A percentile compares a stretch with the other conserved stretches of the same genome.
These are phyloP conservation scores for Hanseniaspora pseudoguilliermondii DNA, from an alignment of 805 yeast genomes.

Conservation along the genomic window DNA sequence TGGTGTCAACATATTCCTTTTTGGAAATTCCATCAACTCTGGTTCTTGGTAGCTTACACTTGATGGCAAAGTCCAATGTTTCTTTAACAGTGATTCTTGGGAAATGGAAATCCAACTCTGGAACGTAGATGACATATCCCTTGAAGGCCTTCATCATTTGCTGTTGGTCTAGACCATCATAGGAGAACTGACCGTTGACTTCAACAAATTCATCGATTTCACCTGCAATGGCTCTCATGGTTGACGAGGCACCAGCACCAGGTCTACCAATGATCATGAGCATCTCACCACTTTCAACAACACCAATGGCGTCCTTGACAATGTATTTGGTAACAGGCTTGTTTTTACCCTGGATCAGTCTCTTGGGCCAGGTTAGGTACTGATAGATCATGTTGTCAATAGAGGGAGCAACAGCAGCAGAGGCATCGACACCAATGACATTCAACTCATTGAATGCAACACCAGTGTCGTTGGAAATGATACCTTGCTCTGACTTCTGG, in stretches of 20 bases:
- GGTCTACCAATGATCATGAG: conserved; percentile 44
- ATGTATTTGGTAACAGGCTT: conserved; percentile 28
- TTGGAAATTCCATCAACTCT: conserved; percentile 34
- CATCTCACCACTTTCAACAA: conserved; percentile 40
- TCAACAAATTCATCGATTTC: conserved; percentile 31
- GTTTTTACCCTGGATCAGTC: conserved; percentile 25
- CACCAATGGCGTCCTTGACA: conserved; percentile 33
- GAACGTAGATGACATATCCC: conserved; percentile 40
- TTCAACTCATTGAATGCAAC: conserved; percentile 34
- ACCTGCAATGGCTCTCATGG: conserved; percentile 36
- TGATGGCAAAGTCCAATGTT: conserved; percentile 38
- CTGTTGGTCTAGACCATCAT: conserved; percentile 37
- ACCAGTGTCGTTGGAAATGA: conserved; percentile 39
- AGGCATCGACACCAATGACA: conserved; percentile 39
- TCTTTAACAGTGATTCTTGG: conserved; percentile 41
- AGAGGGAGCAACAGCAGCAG: conserved; percentile 40
- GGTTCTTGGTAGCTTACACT: conserved; percentile 34
- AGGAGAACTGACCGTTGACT: conserved; percentile 32
- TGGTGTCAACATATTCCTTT: conserved; percentile 28
- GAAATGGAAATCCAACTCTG: conserved; percentile 40
- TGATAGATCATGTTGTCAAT: conserved; percentile 33
- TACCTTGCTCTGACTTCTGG: conserved; percentile 33
- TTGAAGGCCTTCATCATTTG: conserved; percentile 38
- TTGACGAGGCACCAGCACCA: conserved; percentile 53
- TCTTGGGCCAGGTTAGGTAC: conserved; percentile 23